Conservation (phyloP, 2,329 filamentous ascomycete species). For the Onygenales sp. region DNA sequence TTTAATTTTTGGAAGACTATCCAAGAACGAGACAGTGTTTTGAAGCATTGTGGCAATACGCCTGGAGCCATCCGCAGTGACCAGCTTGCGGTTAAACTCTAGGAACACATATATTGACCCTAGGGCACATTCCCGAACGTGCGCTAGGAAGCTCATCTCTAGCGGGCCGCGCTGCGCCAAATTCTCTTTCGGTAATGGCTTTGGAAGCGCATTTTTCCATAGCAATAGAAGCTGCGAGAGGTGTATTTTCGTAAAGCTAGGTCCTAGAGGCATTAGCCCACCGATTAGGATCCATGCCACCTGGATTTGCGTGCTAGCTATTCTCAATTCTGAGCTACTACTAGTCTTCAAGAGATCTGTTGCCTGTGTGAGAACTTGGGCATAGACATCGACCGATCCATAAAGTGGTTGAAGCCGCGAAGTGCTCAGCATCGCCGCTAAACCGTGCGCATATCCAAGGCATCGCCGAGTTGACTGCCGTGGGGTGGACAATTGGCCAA, state of each 20-base stretch:
- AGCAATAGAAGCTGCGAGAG: conserved; percentile 84
- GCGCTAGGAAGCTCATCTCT: conserved; percentile 85
- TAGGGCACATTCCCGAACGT: conserved; percentile 89
- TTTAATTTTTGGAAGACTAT: conserved; percentile 72
- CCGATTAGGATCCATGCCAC: conserved; percentile 97
- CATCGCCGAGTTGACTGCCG: conserved; percentile 75
- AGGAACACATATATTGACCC: conserved; percentile 87
- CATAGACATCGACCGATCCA: conserved; percentile 92
- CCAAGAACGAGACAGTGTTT: conserved; percentile 84
- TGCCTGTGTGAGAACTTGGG: conserved; percentile 79
- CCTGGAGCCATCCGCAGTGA: conserved; percentile 91
- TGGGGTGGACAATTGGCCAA: conserved; percentile 64
- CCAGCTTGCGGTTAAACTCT: conserved; percentile 80
- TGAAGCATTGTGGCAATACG: conserved; percentile 90
- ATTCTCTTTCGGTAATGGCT: conserved; percentile 87
- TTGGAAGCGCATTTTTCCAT: conserved; percentile 96
- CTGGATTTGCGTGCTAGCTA: conserved; percentile 90
- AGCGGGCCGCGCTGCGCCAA: conserved; percentile 72
- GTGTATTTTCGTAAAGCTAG: conserved; percentile 98
- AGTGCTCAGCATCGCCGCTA: conserved; percentile 83
- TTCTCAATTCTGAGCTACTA: conserved; percentile 77
- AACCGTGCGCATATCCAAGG: conserved; percentile 81
- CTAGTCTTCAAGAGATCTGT: conserved; percentile 88
- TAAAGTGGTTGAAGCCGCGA: conserved; percentile 82
- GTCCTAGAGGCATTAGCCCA: conserved; percentile 89